Conservation (phyloP, 495 filamentous ascomycete species). For the Talaromyces nanjingensis region DNA sequence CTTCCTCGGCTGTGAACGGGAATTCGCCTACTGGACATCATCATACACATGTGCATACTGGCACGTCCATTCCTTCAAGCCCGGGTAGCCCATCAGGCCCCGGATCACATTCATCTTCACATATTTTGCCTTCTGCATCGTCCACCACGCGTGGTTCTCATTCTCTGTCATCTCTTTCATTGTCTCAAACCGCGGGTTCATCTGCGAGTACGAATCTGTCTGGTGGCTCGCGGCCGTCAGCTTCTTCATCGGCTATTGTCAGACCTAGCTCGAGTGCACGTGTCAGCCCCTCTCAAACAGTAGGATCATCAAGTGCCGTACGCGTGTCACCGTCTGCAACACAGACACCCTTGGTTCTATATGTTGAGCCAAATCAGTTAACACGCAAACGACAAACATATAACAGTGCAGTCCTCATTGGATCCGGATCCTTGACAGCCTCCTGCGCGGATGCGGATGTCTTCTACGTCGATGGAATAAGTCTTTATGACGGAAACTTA, state of each 20-base stretch:
- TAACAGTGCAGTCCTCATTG: background rate
- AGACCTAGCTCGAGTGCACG: background rate
- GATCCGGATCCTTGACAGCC: background rate
- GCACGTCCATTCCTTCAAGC: background rate
- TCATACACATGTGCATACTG: background rate
- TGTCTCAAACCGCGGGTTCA: background rate
- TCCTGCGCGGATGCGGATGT: background rate
- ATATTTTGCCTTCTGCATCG: background rate
- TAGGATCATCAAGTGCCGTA: background rate
- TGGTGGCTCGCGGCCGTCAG: background rate
- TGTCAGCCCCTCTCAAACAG: background rate
- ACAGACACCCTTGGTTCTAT: background rate
- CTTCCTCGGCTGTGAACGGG: background rate
- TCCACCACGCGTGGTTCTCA: background rate
- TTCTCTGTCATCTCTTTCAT: background rate
- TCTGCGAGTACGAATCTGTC: background rate
- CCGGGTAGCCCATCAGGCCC: background rate
- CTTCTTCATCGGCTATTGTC: background rate
- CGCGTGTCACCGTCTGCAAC: background rate
- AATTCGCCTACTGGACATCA: background rate
- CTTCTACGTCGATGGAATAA: background rate
- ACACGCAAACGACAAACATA: background rate
- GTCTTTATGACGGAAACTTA: background rate
- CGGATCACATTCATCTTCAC: background rate
- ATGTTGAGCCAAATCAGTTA: background rate